Conservation (phyloP, 2,329 filamentous ascomycete species). For the Penicillium sclerotiorum region DNA sequence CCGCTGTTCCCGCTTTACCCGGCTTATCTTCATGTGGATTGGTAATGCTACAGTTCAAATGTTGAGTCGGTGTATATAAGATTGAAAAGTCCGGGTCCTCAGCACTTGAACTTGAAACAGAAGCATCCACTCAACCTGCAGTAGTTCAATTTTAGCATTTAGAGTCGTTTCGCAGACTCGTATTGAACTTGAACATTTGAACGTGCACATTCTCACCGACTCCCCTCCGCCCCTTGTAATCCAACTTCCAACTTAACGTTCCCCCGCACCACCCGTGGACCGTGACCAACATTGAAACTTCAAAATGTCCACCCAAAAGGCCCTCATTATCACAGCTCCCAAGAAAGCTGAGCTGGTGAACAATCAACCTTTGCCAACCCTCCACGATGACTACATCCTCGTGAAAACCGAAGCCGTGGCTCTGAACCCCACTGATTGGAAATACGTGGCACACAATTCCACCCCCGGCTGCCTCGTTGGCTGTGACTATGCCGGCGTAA, state of each 20-base stretch:
- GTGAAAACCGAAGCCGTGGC: neutral
- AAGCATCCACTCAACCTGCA: no score
- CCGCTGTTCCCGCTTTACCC: no score
- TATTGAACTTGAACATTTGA: no score
- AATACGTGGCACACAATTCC: neutral
- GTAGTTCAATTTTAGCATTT: no score
- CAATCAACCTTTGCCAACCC: neutral
- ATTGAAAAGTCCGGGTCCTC: no score
- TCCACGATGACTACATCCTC: neutral
- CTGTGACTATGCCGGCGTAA: conserved; percentile 1
- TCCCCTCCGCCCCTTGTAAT: no score
- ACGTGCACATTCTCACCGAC: no score
- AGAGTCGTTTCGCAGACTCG: no score
- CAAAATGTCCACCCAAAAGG: conserved; percentile 1
- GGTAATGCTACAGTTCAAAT: no score
- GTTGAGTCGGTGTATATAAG: no score
- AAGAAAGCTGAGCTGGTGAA: neutral
- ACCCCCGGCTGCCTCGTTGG: neutral
- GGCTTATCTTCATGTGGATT: no score
- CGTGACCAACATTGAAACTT: neutral
- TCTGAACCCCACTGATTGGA: conserved; percentile 1
- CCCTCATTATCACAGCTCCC: neutral
- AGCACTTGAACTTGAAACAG: no score
- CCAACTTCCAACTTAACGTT: neutral
- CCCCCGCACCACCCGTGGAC: neutral